Evolutionary conservation across 2,329 filamentous ascomycete species (phyloP).

Genomic region (Aureobasidium sp.): DNA sequence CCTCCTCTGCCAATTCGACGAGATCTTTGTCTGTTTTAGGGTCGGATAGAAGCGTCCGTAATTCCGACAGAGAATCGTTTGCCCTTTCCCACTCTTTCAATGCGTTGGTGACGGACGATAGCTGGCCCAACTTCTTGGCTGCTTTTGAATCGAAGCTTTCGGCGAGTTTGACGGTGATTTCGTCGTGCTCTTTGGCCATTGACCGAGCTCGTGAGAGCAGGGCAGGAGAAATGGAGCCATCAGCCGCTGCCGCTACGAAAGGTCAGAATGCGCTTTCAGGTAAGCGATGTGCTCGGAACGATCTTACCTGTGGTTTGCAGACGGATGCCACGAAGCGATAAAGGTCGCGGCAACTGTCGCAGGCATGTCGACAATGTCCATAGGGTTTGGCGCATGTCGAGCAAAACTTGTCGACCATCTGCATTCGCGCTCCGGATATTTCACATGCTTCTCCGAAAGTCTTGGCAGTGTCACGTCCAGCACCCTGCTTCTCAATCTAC

Average conservation of each 20-base stretch:
- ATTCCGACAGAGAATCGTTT: constrained; percentile 56
- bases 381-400: constrained; percentile 16
- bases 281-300: neutral
- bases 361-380: constrained; percentile 23
- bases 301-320: constrained; percentile 20
- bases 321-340: constrained; percentile 15
- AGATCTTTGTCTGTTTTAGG: constrained; percentile 53
- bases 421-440: neutral
- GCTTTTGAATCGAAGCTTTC: constrained; percentile 49
- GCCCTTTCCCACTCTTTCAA: constrained; percentile 53
- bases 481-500: neutral
- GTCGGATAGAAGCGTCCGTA: constrained; percentile 70
- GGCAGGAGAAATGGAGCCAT: constrained; percentile 43
- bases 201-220: constrained; percentile 50
- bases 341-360: constrained; percentile 16
- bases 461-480: neutral
- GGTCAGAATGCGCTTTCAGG: neutral
- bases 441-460: constrained; percentile 2
- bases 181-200: constrained; percentile 49
- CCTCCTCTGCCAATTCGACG: constrained; percentile 54
- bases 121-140: constrained; percentile 53
- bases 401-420: constrained; percentile 9
- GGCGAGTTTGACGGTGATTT: constrained; percentile 46
- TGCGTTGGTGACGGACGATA: constrained; percentile 45
- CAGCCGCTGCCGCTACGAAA: constrained; percentile 15